Percentiles rank a stretch among this genome's conserved stretches.
Evolutionary conservation across 306 rosid species (phyloP).

Genomic region (Rosa persica): DNA sequence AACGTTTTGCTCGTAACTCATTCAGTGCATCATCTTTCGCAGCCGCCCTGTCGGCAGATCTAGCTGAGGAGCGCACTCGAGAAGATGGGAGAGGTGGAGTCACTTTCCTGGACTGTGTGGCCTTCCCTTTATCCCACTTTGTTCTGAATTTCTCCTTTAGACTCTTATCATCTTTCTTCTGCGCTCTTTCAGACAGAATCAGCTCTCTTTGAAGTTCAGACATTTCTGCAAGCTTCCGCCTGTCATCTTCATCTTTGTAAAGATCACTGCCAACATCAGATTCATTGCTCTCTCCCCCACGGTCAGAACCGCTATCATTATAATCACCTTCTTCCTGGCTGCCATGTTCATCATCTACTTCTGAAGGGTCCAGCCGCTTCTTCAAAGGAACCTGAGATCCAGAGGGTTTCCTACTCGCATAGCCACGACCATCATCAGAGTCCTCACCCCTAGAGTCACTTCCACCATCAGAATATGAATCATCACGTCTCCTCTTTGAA

Average conservation of each 20-base stretch:
- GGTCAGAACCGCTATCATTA: constrained; percentile 49
- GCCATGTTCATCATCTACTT: constrained; percentile 73
- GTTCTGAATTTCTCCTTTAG: constrained; percentile 69
- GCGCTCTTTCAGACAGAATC: constrained; percentile 83
- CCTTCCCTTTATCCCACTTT: constrained; percentile 72
- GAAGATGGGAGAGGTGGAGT: constrained; percentile 65
- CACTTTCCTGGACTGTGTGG: constrained; percentile 44
- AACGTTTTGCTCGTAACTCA: constrained; percentile 86
- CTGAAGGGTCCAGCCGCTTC: constrained; percentile 74
- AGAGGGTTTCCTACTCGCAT: constrained; percentile 51
- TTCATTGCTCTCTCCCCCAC: constrained; percentile 61
- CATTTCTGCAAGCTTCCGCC: constrained; percentile 83
- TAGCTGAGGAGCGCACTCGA: constrained; percentile 71
- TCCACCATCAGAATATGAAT: constrained; percentile 73
- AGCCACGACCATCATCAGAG: constrained; percentile 62
- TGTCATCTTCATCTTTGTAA: constrained; percentile 78
- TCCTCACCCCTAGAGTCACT: constrained; percentile 78
- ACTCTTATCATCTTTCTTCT: constrained; percentile 73
- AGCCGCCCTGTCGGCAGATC: constrained; percentile 78
- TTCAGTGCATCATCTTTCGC: constrained; percentile 91
- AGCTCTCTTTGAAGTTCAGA: constrained; percentile 96
- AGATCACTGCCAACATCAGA: constrained; percentile 88
- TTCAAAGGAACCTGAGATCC: constrained; percentile 75
- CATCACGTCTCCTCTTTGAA: constrained; percentile 64
- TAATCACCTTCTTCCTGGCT: constrained; percentile 71